Conservation (phyloP, 768 basidiomycete genomes). For the Lactifluus piperatus region DNA sequence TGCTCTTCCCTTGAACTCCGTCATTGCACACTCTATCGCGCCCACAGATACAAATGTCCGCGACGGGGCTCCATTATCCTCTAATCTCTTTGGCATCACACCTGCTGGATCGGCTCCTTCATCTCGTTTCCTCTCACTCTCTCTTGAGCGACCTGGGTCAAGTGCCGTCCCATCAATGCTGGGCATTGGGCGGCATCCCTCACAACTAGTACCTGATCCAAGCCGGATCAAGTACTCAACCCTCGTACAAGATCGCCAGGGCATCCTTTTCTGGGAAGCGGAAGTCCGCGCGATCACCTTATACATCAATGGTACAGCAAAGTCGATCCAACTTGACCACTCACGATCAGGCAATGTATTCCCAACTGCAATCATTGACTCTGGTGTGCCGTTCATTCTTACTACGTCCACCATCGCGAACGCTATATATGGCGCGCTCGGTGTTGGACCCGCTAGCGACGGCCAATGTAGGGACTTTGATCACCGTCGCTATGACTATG, state of each 20-base stretch:
- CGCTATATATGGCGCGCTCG: conserved; percentile 70
- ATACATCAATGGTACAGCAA: conserved; percentile 40
- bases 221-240: conserved; percentile 40
- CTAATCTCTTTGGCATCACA: conserved; percentile 65
- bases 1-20: conserved; percentile 62
- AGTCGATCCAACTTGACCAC: conserved; percentile 34
- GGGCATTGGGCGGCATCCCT: conserved; percentile 63
- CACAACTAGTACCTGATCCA: conserved; percentile 42
- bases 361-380: conserved; percentile 65
- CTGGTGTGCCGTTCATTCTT: conserved; percentile 60
- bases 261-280: conserved; percentile 56
- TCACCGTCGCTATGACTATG: not conserved
- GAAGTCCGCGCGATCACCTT: conserved; percentile 49
- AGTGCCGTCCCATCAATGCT: conserved; percentile 46
- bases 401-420: conserved; percentile 55
- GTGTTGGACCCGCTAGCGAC: conserved; percentile 47
- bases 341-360: conserved; percentile 33
- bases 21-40: conserved; percentile 46
- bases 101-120: conserved; percentile 44
- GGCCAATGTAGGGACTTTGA: conserved; percentile 47
- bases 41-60: conserved; percentile 41
- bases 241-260: conserved; percentile 34
- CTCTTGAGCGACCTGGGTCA: conserved; percentile 62
- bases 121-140: conserved; percentile 56
- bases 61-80: conserved; percentile 59